Conservation (phyloP, 2,329 filamentous ascomycete species). For the Simplicillium sp. region DNA sequence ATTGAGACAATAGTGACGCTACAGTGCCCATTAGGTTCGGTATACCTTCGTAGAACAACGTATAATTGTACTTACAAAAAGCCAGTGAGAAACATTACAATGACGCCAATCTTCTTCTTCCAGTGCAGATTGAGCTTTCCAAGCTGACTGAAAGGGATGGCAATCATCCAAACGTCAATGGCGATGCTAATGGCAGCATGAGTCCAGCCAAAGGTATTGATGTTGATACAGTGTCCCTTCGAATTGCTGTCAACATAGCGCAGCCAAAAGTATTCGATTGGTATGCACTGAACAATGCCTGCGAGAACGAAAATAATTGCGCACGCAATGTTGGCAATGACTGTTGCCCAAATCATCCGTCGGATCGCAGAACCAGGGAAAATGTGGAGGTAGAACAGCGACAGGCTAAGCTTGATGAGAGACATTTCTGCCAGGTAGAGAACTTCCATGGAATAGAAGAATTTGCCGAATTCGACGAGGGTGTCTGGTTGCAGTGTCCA, state of each 20-base stretch:
- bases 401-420: conserved; percentile 39
- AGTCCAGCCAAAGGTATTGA: conserved; percentile 39
- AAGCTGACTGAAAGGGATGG: conserved; percentile 37
- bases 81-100: conserved; percentile 41
- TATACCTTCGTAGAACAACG: not conserved
- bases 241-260: conserved; percentile 34
- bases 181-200: conserved; percentile 43
- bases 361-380: conserved; percentile 33
- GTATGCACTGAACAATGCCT: conserved; percentile 40
- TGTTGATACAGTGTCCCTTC: conserved; percentile 36
- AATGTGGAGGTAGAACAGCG: conserved; percentile 46
- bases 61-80: conserved; percentile 24
- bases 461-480: conserved; percentile 32
- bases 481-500: conserved; percentile 33
- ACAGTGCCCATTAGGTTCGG: not conserved
- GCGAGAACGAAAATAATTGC: conserved; percentile 31
- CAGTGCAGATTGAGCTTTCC: conserved; percentile 29
- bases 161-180: conserved; percentile 42
- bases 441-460: conserved; percentile 31
- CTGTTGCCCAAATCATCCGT: conserved; percentile 29
- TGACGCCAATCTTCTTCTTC: conserved; percentile 38
- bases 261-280: conserved; percentile 42
- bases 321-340: conserved; percentile 27
- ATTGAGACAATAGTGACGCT: conserved; percentile 13
- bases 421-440: conserved; percentile 37